phyloP scores from a whole-genome alignment of 2,329 filamentous ascomycete species.

The Verticillium zaregamsianum region DNA sequence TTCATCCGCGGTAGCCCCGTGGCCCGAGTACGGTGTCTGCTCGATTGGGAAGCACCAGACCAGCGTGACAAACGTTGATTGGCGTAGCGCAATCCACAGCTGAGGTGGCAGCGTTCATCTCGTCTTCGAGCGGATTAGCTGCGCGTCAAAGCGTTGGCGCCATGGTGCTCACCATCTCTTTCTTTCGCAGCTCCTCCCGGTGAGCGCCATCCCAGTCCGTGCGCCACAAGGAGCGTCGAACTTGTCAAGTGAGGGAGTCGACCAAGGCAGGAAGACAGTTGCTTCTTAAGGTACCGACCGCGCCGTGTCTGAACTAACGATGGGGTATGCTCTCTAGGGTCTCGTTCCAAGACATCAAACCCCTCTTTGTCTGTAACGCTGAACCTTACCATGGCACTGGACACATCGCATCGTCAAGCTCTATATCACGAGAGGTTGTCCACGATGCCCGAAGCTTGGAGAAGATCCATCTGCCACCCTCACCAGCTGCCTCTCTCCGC shows the following conservation, averaged over 20 bases:
- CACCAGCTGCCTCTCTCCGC: not conserved
- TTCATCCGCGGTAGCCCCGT: not conserved
- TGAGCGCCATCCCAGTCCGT: not conserved
- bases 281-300: constrained; percentile 1
- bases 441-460: not conserved
- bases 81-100: not conserved
- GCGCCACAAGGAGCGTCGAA: not conserved
- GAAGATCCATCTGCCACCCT: not conserved
- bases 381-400: not conserved
- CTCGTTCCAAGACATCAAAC: constrained; percentile 1
- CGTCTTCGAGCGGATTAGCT: not conserved
- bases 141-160: not conserved
- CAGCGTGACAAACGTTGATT: not conserved
- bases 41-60: not conserved
- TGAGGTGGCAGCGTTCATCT: not conserved
- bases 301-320: not conserved
- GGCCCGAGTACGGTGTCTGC: not conserved
- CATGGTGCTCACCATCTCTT: not conserved
- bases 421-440: not conserved
- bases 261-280: not conserved
- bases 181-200: not conserved
- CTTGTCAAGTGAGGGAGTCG: not conserved
- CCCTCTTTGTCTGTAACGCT: not conserved
- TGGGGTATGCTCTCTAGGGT: not conserved
- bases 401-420: not conserved